phyloP scores from a whole-genome alignment of 2,329 filamentous ascomycete genomes.

The Epichloe coenophiala region DNA sequence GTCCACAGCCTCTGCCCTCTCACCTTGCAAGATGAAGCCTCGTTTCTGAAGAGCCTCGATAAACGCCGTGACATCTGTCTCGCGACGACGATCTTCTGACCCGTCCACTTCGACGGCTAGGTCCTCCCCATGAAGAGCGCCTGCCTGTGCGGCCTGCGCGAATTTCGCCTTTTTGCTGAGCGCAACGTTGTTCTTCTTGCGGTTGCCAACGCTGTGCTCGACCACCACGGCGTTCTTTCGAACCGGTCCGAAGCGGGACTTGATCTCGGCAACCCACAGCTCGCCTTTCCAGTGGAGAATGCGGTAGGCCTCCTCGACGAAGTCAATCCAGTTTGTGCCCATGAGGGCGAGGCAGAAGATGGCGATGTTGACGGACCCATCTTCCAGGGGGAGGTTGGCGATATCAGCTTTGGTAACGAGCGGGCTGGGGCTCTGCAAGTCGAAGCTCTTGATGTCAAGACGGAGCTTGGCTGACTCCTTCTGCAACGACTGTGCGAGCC shows the following conservation, averaged over 20 bases:
- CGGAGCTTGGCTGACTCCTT: slow-evolving; percentile 50
- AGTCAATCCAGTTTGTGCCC: slow-evolving; percentile 97
- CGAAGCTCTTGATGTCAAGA: slow-evolving; percentile 69
- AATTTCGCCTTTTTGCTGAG: slow-evolving; percentile 33
- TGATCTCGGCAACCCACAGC: slow-evolving; percentile 95
- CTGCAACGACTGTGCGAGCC: slow-evolving; percentile 57
- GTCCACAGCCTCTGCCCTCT: slow-evolving; percentile 51
- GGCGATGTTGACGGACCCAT: slow-evolving; percentile 68
- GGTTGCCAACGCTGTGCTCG: slow-evolving; percentile 58
- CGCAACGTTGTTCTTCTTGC: slow-evolving; percentile 35
- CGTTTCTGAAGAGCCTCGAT: slow-evolving; percentile 67
- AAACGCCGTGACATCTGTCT: slow-evolving; percentile 81
- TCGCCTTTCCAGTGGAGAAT: slow-evolving; percentile 88
- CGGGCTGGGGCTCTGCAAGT: slow-evolving; percentile 64
- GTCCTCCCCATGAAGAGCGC: slow-evolving; percentile 37
- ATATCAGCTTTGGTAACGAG: slow-evolving; percentile 85
- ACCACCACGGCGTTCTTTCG: slow-evolving; percentile 29
- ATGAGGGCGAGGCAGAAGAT: slow-evolving; percentile 95
- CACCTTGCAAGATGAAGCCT: slow-evolving; percentile 71
- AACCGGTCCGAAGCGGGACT: slow-evolving; percentile 59
- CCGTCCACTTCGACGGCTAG: slow-evolving; percentile 61
- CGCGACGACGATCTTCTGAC: slow-evolving; percentile 45
- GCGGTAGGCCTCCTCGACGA: slow-evolving; percentile 90
- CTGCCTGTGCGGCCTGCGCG: slow-evolving; percentile 24
- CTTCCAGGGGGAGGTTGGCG: slow-evolving; percentile 61